Evolutionary conservation across 2,329 filamentous ascomycete genomes (phyloP), one percentile per base, ranked within the genome.

Genomic region (Verticillium longisporum): DNA sequence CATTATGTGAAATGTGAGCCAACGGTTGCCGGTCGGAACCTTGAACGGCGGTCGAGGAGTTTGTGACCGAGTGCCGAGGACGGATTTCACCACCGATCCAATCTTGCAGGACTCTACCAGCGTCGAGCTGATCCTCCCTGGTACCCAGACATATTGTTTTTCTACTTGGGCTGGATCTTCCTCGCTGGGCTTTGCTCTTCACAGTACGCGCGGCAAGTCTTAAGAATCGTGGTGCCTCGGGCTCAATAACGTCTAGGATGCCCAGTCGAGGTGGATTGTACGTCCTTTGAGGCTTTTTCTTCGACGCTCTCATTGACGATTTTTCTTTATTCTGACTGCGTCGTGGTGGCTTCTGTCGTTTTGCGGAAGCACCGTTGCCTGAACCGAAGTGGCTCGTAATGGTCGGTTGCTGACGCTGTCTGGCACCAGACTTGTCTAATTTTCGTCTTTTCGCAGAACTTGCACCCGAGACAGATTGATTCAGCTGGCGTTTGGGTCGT

Each of bases 71-170:
- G n/a, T n/a, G 45, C 18, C 75, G 75, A 55, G 79, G 81, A 34
- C 73, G 72, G 15, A 85, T 84, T 18, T 72, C 76, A 4, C 83
- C 83, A n/a, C 68, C 70, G 66, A 74, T 83, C 86, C 86, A 89
- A 58, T 81, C 74, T 41, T 76, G 73, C 26, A 89, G 71, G 10
- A 83, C 75, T 7, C 77, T 77, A 10, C 79, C 73, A 1, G 79
- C 85, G 68, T 88, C 86, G 18, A 84, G 64, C 62, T 87, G 84
- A 67, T 88, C 86, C 64, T 76, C 75, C n/a, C 84, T 80, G 34
- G 78, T 86, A 26, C 83, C 84, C n/a, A 89, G 74, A 61, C 80
- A 78, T 62, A 89, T 85, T n/a, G 75, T 70, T 67, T 88, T 89
- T 54, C 68, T 76, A 0, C 73, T 73, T 1, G 84, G 84, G 60